Evolutionary conservation across 306 rosid genomes (phyloP).

Genomic region (Corylus americana): DNA sequence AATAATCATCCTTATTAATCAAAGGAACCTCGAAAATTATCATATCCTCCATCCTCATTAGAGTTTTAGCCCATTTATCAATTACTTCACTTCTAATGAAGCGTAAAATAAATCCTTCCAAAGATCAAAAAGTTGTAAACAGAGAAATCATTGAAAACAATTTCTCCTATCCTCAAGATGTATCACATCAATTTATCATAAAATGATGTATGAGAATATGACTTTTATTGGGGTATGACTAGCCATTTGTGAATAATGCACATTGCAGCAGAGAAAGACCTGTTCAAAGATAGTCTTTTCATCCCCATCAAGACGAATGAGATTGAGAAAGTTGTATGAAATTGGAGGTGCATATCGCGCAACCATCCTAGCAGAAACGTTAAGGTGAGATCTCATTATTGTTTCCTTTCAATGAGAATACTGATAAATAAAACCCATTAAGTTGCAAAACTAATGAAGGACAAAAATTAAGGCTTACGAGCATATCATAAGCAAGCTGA

Average conservation of each 20-base stretch:
- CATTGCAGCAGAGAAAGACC: conserved; percentile 42
- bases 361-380: conserved; percentile 64
- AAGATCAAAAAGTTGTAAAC: not conserved
- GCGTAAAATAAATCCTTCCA: not conserved
- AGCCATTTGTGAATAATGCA: conserved; percentile 14
- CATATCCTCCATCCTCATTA: not conserved
- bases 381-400: conserved; percentile 14
- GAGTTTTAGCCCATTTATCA: not conserved
- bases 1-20: not conserved
- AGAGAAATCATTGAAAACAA: not conserved
- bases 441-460: not conserved
- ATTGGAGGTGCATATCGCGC: conserved; percentile 96
- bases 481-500: conserved; percentile 95
- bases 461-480: conserved; percentile 59
- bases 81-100: not conserved
- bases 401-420: conserved; percentile 4
- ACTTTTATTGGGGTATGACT: conserved; percentile 11
- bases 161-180: not conserved
- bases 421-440: not conserved
- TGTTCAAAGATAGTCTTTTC: conserved; percentile 67
- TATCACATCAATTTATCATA: not conserved
- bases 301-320: conserved; percentile 62
- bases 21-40: not conserved
- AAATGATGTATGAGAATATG: conserved; percentile 9
- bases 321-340: conserved; percentile 95